Conservation (phyloP, 495 filamentous ascomycete genomes). For the Aspergillus campestris region DNA sequence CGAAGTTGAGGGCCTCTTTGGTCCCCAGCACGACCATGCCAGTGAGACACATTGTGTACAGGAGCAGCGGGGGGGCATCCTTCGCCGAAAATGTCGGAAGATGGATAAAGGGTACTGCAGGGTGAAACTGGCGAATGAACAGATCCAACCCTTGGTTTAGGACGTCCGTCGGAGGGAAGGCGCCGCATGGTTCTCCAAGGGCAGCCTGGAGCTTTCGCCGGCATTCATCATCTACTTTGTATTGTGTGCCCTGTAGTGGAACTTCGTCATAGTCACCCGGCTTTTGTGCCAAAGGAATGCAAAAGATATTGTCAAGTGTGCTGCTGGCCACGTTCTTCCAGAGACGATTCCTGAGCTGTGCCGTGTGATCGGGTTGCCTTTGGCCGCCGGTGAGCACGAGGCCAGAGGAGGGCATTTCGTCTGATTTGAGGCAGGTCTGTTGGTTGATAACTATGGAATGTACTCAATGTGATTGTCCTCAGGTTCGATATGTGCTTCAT, state of each 20-base stretch:
- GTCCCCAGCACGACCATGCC: conserved; percentile 44
- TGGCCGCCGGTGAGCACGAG: no score
- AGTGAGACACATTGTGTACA: conserved; percentile 45
- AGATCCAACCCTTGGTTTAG: conserved; percentile 49
- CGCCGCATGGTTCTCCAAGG: conserved; percentile 21
- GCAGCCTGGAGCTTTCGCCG: conserved; percentile 32
- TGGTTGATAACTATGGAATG: no score
- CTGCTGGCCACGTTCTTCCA: conserved; percentile 40
- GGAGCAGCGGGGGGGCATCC: conserved; percentile 29
- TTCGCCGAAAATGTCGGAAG: conserved; percentile 43
- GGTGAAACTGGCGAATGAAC: conserved; percentile 43
- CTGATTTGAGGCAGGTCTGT: no score
- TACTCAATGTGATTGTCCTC: no score
- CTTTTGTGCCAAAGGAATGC: conserved; percentile 15
- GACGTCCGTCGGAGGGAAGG: conserved; percentile 44
- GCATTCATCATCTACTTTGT: conserved; percentile 43
- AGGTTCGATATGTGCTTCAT: no score
- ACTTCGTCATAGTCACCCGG: conserved; percentile 12
- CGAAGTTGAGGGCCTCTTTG: conserved; percentile 40
- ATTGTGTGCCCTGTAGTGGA: conserved; percentile 30
- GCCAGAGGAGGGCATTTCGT: no score
- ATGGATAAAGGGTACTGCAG: conserved; percentile 44
- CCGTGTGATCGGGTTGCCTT: conserved; percentile 9
- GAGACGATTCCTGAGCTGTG: conserved; percentile 40
- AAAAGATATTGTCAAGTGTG: conserved; percentile 39